phyloP scores from a whole-genome alignment of 2,329 filamentous ascomycete genomes.

The Botryotinia globosa region DNA sequence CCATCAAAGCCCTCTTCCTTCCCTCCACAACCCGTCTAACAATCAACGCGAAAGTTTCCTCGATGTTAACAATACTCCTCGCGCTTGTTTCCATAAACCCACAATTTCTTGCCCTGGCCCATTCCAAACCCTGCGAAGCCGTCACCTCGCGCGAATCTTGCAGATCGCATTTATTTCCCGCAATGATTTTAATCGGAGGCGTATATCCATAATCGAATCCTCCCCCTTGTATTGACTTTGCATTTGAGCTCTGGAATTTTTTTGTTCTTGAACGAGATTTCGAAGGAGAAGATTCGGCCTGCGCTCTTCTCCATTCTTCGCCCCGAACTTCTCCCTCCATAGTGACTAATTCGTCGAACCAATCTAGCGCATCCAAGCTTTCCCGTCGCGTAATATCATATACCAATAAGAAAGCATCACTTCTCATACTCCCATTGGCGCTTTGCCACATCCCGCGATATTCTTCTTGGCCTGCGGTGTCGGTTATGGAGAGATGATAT shows the following conservation, averaged over 20 bases:
- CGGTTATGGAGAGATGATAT: conserved; percentile 76
- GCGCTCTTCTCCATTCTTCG: conserved; percentile 5
- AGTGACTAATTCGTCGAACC: conserved; percentile 81
- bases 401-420: conserved; percentile 80
- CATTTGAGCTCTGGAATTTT: conserved; percentile 50
- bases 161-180: conserved; percentile 83
- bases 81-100: conserved; percentile 91
- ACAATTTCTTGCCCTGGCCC: conserved; percentile 69
- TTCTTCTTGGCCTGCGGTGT: conserved; percentile 87
- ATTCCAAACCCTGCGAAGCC: conserved; percentile 71
- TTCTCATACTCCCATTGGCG: conserved; percentile 65
- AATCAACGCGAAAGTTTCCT: conserved; percentile 78
- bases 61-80: conserved; percentile 80
- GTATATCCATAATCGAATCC: conserved; percentile 29
- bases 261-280: conserved; percentile 57
- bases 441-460: conserved; percentile 78
- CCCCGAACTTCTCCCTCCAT: conserved; percentile 46
- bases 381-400: conserved; percentile 77
- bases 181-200: conserved; percentile 73
- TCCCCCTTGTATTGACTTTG: conserved; percentile 22
- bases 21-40: conserved; percentile 59
- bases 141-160: conserved; percentile 66
- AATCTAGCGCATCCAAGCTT: conserved; percentile 68
- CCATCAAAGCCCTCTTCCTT: conserved; percentile 26
- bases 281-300: not conserved